Evolutionary conservation across 1,139 yeast genomes (phyloP).

Genomic region (Magnusiomyces paraingens): DNA sequence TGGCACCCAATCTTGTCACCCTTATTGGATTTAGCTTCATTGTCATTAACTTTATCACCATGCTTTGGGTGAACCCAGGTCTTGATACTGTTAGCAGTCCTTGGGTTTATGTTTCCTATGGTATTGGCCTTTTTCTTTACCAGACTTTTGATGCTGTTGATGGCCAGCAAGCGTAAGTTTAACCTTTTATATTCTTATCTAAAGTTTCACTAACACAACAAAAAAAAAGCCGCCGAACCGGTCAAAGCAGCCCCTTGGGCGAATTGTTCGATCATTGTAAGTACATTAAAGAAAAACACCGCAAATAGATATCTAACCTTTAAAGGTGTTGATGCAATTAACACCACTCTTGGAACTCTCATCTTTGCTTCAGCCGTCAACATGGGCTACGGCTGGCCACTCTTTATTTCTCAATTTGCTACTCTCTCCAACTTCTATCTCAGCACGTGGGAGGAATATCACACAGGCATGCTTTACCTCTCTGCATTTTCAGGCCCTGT

Average conservation of each 20-base stretch:
- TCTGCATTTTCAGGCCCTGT: slow-evolving; percentile 90
- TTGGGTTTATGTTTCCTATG: slow-evolving; percentile 79
- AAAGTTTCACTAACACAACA: not conserved
- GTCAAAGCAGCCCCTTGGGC: slow-evolving; percentile 91
- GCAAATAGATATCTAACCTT: not conserved
- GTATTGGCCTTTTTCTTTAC: slow-evolving; percentile 77
- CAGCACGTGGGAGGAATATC: slow-evolving; percentile 95
- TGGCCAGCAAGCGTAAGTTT: slow-evolving; percentile 75
- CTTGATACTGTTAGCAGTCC: slow-evolving; percentile 55
- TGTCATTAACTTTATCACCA: slow-evolving; percentile 54
- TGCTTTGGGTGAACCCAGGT: slow-evolving; percentile 68
- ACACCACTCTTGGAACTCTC: slow-evolving; percentile 73
- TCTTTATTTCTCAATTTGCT: slow-evolving; percentile 66
- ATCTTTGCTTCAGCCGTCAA: slow-evolving; percentile 68
- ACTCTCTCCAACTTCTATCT: slow-evolving; percentile 72
- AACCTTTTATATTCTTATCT: not conserved
- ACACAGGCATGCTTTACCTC: slow-evolving; percentile 76
- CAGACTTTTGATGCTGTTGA: slow-evolving; percentile 97
- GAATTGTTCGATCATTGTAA: slow-evolving; percentile 89
- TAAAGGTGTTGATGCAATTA: slow-evolving; percentile 62
- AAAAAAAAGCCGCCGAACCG: slow-evolving; percentile 52
- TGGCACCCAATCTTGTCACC: slow-evolving; percentile 61
- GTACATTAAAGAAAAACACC: slow-evolving; percentile 22
- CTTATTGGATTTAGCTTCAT: slow-evolving; percentile 70
- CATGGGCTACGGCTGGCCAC: slow-evolving; percentile 60